Evolutionary conservation across 768 basidiomycete genomes (phyloP).

Genomic region (Kwoniella sp.): DNA sequence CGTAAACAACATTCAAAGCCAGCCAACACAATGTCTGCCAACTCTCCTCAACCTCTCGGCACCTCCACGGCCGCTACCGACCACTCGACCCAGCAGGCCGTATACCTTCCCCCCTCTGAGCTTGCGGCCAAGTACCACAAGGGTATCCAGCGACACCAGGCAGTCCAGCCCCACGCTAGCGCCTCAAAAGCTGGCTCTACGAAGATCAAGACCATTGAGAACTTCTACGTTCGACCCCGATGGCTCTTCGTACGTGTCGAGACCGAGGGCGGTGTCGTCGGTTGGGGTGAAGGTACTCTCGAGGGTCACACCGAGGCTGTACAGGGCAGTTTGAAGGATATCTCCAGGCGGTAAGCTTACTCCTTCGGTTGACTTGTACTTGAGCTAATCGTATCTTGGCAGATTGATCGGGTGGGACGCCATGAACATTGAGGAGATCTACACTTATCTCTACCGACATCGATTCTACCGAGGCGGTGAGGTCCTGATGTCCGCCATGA

Average conservation of each 20-base stretch:
- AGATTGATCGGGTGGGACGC: constrained; percentile 67
- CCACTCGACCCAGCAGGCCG: constrained; percentile 35
- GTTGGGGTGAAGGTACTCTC: constrained; percentile 75
- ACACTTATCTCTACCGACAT: constrained; percentile 66
- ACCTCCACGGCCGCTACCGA: constrained; percentile 36
- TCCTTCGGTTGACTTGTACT: not conserved
- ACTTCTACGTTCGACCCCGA: constrained; percentile 69
- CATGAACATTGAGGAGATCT: constrained; percentile 65
- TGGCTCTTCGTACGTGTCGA: constrained; percentile 76
- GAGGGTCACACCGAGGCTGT: constrained; percentile 75
- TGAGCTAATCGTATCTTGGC: not conserved
- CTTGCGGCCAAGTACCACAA: constrained; percentile 40
- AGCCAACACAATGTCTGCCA: constrained; percentile 23
- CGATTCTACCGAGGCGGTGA: constrained; percentile 74
- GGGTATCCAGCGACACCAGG: constrained; percentile 36
- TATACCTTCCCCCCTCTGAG: constrained; percentile 47
- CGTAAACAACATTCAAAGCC: not conserved
- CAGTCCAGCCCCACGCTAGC: constrained; percentile 21
- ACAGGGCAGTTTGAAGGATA: constrained; percentile 67
- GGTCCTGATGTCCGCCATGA: constrained; percentile 65
- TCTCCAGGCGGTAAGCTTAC: constrained; percentile 58
- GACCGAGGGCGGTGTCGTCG: constrained; percentile 66
- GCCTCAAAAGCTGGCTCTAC: constrained; percentile 22
- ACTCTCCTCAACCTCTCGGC: constrained; percentile 34
- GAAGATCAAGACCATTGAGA: constrained; percentile 52